Evolutionary conservation across 208 protist species (phyloP).

Genomic region (Wallacemonas sp.): DNA sequence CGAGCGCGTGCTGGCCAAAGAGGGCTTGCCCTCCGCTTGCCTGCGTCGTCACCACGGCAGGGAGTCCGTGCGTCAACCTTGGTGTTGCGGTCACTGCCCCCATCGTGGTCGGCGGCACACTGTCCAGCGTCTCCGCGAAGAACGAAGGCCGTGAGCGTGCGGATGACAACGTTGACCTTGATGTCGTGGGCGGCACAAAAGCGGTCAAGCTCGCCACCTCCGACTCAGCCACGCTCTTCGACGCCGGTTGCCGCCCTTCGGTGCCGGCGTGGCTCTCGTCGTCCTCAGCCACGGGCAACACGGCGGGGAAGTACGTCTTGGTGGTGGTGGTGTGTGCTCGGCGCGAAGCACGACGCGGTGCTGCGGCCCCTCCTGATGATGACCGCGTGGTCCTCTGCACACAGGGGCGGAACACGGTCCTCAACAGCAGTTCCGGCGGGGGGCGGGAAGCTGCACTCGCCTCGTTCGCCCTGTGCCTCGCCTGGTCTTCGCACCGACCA

Average conservation of each 20-base stretch:
- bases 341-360: too few species aligned
- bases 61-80: background rate
- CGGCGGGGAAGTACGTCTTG: background rate
- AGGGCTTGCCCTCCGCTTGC: constrained; percentile 2
- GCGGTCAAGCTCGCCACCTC: too few species aligned
- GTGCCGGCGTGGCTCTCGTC: background rate
- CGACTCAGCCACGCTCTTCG: too few species aligned
- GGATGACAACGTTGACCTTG: too few species aligned
- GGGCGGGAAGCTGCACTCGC: too few species aligned
- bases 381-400: background rate
- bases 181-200: too few species aligned
- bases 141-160: background rate
- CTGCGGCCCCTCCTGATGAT: too few species aligned
- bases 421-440: background rate
- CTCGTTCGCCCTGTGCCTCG: too few species aligned
- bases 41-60: background rate
- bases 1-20: constrained; percentile 21
- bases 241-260: too few species aligned
- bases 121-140: background rate
- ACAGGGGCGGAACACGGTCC: background rate
- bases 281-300: background rate
- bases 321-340: too few species aligned
- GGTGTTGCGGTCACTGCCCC: background rate
- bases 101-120: background rate
- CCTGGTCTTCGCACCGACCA: too few species aligned